Conservation (phyloP, 2,329 filamentous ascomycete genomes). For the Tolypocladium tundrense region DNA sequence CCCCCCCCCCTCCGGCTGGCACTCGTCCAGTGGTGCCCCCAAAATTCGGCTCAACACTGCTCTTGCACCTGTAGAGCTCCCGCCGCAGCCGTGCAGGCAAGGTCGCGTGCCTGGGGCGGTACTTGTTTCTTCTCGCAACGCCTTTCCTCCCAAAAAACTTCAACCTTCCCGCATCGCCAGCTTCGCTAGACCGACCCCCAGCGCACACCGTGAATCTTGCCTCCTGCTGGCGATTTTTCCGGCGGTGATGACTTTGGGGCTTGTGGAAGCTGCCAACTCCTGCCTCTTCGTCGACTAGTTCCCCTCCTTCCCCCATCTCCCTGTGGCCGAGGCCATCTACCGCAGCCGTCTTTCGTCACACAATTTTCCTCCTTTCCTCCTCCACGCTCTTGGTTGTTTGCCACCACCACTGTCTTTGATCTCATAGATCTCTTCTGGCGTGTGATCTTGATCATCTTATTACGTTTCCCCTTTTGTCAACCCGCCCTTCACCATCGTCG, state of each 20-base stretch:
- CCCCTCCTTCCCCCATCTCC: slow-evolving; percentile 1
- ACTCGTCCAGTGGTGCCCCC: not conserved
- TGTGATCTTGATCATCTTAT: slow-evolving; percentile 17
- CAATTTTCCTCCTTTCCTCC: slow-evolving; percentile 2
- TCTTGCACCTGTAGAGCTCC: not conserved
- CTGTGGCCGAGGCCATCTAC: not conserved
- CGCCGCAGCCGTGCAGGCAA: not conserved
- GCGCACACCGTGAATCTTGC: slow-evolving; percentile 13
- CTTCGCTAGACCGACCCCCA: slow-evolving; percentile 5
- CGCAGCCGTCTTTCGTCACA: slow-evolving; percentile 4
- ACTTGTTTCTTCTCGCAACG: not conserved
- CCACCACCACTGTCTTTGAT: slow-evolving; percentile 17
- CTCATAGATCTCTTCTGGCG: slow-evolving; percentile 16
- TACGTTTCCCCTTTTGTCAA: slow-evolving; percentile 1
- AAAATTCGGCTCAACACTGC: not conserved
- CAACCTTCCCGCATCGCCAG: slow-evolving; percentile 1
- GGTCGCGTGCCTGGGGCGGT: not conserved
- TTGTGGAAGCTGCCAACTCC: slow-evolving; percentile 16
- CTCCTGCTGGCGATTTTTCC: slow-evolving; percentile 11
- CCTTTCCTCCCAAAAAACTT: not conserved
- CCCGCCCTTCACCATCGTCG: not conserved
- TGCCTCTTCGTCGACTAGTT: slow-evolving; percentile 7
- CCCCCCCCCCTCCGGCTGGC: not conserved
- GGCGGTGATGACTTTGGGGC: slow-evolving; percentile 3
- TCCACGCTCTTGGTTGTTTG: slow-evolving; percentile 7